Conservation (phyloP, 495 filamentous ascomycete genomes). For the Beverwykella pulmonaria region DNA sequence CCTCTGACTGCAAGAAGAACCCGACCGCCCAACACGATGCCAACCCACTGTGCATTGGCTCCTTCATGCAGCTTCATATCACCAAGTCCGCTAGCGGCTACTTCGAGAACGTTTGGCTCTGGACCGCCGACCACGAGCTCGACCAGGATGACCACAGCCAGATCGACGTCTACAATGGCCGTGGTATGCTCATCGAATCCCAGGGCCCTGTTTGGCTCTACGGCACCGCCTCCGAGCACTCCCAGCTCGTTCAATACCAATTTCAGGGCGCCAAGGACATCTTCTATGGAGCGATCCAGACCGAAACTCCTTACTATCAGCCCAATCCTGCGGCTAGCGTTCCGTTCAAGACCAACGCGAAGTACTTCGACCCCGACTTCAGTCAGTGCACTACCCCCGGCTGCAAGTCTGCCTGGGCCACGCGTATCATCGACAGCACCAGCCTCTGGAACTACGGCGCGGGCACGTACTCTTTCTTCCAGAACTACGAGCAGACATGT, state of each 20-base stretch:
- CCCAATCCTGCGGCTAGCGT: slow-evolving; percentile 41
- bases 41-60: slow-evolving; percentile 51
- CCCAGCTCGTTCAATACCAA: slow-evolving; percentile 80
- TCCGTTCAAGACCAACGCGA: slow-evolving; percentile 42
- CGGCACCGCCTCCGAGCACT: slow-evolving; percentile 78
- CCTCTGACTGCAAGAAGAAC: slow-evolving; percentile 46
- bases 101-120: slow-evolving; percentile 51
- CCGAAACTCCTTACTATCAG: slow-evolving; percentile 67
- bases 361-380: slow-evolving; percentile 48
- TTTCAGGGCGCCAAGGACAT: slow-evolving; percentile 68
- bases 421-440: slow-evolving; percentile 48
- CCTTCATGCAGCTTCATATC: slow-evolving; percentile 47
- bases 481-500: slow-evolving; percentile 70
- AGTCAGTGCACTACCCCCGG: slow-evolving; percentile 40
- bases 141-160: slow-evolving; percentile 45
- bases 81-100: slow-evolving; percentile 43
- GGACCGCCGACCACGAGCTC: slow-evolving; percentile 51
- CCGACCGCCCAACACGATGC: slow-evolving; percentile 26
- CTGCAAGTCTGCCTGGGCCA: slow-evolving; percentile 58
- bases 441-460: slow-evolving; percentile 44
- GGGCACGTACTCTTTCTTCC: slow-evolving; percentile 59
- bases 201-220: slow-evolving; percentile 61
- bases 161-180: slow-evolving; percentile 51
- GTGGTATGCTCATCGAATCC: slow-evolving; percentile 57
- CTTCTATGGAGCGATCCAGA: slow-evolving; percentile 77